Evolutionary conservation across 495 filamentous ascomycete species (phyloP).

Genomic region (Bathelium albidoporum): DNA sequence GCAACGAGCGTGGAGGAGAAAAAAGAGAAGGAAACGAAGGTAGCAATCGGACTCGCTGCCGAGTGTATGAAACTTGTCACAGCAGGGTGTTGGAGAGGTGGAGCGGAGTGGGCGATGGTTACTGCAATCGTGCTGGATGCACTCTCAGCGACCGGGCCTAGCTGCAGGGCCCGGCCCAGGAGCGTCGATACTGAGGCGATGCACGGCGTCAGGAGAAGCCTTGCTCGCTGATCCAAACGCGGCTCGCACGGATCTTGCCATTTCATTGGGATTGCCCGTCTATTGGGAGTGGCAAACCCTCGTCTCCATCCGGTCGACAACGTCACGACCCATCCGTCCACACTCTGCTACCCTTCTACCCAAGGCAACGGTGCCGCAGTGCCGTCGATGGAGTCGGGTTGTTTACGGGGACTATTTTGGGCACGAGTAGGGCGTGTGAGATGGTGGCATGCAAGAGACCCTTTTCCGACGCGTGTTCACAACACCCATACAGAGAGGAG

Average conservation of each 20-base stretch:
- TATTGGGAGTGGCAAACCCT: neutral
- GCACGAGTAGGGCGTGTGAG: neutral
- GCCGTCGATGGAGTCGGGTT: neutral
- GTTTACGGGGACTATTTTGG: neutral
- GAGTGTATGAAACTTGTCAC: slow-evolving; percentile 3
- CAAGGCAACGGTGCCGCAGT: neutral
- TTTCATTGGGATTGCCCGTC: no score
- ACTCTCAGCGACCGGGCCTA: neutral
- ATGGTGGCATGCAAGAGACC: neutral
- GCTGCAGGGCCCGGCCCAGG: neutral
- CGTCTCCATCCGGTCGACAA: neutral
- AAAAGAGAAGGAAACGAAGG: neutral
- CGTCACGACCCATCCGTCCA: neutral
- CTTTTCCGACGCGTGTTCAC: neutral
- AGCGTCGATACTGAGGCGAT: neutral
- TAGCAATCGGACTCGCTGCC: neutral
- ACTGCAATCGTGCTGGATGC: no score
- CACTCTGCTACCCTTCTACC: neutral
- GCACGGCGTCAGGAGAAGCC: neutral
- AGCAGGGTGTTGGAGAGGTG: neutral
- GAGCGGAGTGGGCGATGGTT: neutral
- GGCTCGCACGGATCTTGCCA: neutral
- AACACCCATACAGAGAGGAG: neutral
- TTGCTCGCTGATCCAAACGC: neutral
- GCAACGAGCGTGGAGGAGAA: slow-evolving; percentile 7